phyloP scores from a whole-genome alignment of 805 yeast species.

The Teunomyces barrocoloradensis region DNA sequence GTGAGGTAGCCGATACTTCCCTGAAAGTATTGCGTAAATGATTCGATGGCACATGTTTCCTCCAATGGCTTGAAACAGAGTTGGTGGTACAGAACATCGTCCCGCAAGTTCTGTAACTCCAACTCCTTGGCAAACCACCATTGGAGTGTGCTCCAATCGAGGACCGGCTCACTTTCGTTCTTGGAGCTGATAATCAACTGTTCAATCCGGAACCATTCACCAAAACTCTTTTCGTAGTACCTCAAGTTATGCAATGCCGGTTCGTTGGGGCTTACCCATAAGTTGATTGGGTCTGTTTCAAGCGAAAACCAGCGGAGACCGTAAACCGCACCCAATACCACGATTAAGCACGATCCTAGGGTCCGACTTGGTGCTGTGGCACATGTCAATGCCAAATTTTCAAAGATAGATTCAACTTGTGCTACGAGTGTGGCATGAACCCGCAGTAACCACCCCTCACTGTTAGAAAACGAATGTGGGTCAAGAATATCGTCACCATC shows the following conservation, averaged over 20 bases:
- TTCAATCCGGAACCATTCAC: constrained; percentile 88
- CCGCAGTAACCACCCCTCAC: neutral
- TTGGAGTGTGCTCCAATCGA: constrained; percentile 60
- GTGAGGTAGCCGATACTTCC: constrained; percentile 55
- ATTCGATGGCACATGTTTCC: constrained; percentile 78
- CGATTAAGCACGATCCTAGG: constrained; percentile 19
- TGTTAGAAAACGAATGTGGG: neutral
- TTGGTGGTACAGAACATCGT: constrained; percentile 46
- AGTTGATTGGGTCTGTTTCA: constrained; percentile 75
- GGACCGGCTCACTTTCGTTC: constrained; percentile 59
- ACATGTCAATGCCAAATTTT: constrained; percentile 54
- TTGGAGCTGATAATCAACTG: constrained; percentile 66
- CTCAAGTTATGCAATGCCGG: constrained; percentile 65
- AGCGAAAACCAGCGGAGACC: constrained; percentile 31
- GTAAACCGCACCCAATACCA: constrained; percentile 38
- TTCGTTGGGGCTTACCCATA: constrained; percentile 87
- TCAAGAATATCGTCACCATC: neutral
- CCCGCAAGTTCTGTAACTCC: constrained; percentile 35
- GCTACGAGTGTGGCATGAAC: constrained; percentile 6
- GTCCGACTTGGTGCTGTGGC: constrained; percentile 52
- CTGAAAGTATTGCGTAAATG: constrained; percentile 82
- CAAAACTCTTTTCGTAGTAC: constrained; percentile 76
- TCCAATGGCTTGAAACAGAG: constrained; percentile 83
- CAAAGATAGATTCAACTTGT: constrained; percentile 35
- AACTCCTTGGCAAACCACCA: constrained; percentile 91